Conservation (phyloP, 2,329 filamentous ascomycete genomes). For the Alternaria sp. region DNA sequence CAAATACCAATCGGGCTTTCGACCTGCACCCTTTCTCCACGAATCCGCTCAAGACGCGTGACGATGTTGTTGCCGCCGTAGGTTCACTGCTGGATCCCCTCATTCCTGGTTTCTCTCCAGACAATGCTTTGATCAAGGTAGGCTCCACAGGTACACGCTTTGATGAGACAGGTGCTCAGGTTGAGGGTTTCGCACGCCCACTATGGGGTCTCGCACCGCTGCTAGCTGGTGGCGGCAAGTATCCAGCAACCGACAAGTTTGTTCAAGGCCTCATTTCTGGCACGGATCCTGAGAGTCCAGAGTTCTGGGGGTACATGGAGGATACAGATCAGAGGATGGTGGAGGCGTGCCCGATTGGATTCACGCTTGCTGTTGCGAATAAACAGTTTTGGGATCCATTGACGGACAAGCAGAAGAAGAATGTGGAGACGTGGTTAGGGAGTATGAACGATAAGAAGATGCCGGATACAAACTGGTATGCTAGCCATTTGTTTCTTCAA, state of each 20-base stretch:
- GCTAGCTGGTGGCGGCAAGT: slow-evolving; percentile 73
- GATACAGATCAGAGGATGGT: slow-evolving; percentile 87
- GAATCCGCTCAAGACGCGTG: slow-evolving; percentile 53
- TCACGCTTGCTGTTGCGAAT: slow-evolving; percentile 73
- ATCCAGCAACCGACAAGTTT: slow-evolving; percentile 71
- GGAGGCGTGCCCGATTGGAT: slow-evolving; percentile 83
- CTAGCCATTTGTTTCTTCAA: neutral
- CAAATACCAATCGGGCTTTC: slow-evolving; percentile 55
- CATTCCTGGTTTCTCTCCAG: slow-evolving; percentile 74
- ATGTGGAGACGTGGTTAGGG: slow-evolving; percentile 76
- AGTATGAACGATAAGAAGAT: slow-evolving; percentile 82
- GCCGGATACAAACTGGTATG: slow-evolving; percentile 70
- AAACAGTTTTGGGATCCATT: slow-evolving; percentile 72
- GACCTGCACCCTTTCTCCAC: slow-evolving; percentile 54
- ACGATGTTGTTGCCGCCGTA: slow-evolving; percentile 55
- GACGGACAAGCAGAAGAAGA: slow-evolving; percentile 67
- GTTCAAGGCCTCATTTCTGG: slow-evolving; percentile 75
- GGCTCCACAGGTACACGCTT: slow-evolving; percentile 79
- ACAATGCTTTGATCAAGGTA: slow-evolving; percentile 71
- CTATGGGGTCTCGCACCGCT: slow-evolving; percentile 79
- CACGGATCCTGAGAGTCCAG: slow-evolving; percentile 72
- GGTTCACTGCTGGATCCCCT: slow-evolving; percentile 72
- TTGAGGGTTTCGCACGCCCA: slow-evolving; percentile 79
- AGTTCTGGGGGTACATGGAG: slow-evolving; percentile 80
- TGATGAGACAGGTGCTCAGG: slow-evolving; percentile 78